Percentiles rank a stretch among this genome's conserved stretches.
phyloP scores from a whole-genome alignment of 306 rosid genomes.

The Cicer bijugum region DNA sequence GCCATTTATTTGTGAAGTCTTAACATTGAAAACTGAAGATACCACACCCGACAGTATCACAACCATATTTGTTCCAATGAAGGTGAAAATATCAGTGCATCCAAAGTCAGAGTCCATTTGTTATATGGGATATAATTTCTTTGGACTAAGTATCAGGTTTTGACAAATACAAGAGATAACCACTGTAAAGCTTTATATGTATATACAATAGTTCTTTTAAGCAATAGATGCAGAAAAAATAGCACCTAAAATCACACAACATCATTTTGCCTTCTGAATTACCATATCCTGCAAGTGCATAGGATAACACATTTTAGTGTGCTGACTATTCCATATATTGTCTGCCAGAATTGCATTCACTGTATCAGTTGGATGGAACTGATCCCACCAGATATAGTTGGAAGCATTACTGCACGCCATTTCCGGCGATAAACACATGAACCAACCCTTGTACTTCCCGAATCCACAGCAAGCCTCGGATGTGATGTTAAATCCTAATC shows the following conservation, averaged over 20 bases:
- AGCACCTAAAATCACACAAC: slow-evolving; percentile 6
- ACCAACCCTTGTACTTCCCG: slow-evolving; percentile 83
- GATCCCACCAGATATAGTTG: slow-evolving; percentile 90
- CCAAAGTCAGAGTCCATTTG: not conserved
- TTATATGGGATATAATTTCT: slow-evolving; percentile 14
- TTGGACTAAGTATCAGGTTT: not conserved
- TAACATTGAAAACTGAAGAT: no score
- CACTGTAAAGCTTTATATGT: slow-evolving; percentile 10
- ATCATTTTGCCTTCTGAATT: slow-evolving; percentile 41
- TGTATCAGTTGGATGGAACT: slow-evolving; percentile 89
- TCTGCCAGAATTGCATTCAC: slow-evolving; percentile 85
- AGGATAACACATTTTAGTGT: slow-evolving; percentile 76
- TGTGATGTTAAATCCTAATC: slow-evolving; percentile 74
- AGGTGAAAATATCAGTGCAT: slow-evolving; percentile 14
- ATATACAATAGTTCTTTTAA: slow-evolving; percentile 30
- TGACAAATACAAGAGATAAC: slow-evolving; percentile 27
- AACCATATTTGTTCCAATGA: no score
- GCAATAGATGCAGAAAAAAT: slow-evolving; percentile 25
- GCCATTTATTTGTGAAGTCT: no score
- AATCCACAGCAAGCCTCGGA: slow-evolving; percentile 86
- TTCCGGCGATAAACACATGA: slow-evolving; percentile 73
- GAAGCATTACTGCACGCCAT: slow-evolving; percentile 89
- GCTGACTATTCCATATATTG: slow-evolving; percentile 77
- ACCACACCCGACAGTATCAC: no score
- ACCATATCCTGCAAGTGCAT: slow-evolving; percentile 76